Evolutionary conservation across 2,329 filamentous ascomycete genomes (phyloP), one percentile per base, ranked within the genome.

Genomic region (Trichoderma sp.): DNA sequence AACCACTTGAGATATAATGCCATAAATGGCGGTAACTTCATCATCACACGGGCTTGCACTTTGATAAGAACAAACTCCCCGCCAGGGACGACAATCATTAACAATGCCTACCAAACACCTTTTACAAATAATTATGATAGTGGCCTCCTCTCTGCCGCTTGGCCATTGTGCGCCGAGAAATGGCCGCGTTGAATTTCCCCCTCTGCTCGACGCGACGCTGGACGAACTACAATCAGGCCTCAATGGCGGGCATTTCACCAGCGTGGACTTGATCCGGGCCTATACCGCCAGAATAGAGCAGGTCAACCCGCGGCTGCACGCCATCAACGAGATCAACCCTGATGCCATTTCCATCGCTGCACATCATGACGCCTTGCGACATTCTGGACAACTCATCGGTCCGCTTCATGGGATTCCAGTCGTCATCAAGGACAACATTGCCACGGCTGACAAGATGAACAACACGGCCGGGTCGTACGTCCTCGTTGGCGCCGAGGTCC

Each of bases 401-500:
- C 89, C 89, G 6, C 83, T 92, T 1, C 90, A 92, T 80, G 91
- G 91, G 3, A 86, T 92, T 2, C 91, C 91, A 0, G 88, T 93
- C 50, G 82, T 92, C 11, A 85, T 92, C 83, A 92, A 92, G 82
- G 88, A 91, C 81, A 91, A 90, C 79, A 91, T 92, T 75, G 90
- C 88, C 21, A 92, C 90, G 0, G 80, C 83, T 2, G 91, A 92
- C 79, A 81, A 85, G 75, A 90, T 91, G 88, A 87, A 89, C 80
- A 92, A 71, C 2, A 76, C 78, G 16, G 81, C 90, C 8, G 91
- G 91, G 7, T 92, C 91, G 0, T 91, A 87, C 77, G 87, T 89
- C 6, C 83, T 93, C 0, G 79, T 90, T 0, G 90, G 89, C 0
- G 87, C 90, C 11, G 87, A 86, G 76, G 85, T 89, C 0, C 86